Base-by-base conservation (phyloP, 805 yeast species). In the Suhomyces pyralidae region DNA sequence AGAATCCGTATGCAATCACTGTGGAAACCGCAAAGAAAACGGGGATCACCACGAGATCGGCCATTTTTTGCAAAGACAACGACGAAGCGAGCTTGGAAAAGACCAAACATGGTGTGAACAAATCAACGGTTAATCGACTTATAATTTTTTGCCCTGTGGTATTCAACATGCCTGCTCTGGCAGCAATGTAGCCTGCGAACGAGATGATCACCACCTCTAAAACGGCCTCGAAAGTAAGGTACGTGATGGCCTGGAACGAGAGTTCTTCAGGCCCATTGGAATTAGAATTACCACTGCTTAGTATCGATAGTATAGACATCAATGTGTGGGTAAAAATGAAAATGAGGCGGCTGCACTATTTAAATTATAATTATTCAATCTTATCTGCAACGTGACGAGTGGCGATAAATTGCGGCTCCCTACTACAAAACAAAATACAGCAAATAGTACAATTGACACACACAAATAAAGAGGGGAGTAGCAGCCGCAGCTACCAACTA, bases 41-140 rank as follows among this genome's bases (percentile, higher is more conserved):
- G 10, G 99, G 99, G 54, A 93, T 90, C 48, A 92, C 74, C 45
- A 89, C 80, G 47, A 93, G 81, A 63, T 93, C 97, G 40, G 85
- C 64, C 62, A 94, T 79, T 63, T 90, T 92, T 58, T 84, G 78
- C 55, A 92, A 69, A 5, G 94, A 85, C 46, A 94, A 72, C 17
- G 83, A 78, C 6, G 83, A 77, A 17, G 84, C 86, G 51, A 82
- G 75, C 67, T 94, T 94, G 58, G 90, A 81, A 70, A 93, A 94
- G 61, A 93, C 91, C 76, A 93, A 82, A 60, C 97, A 92, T 7
- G 99, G 98, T 19, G 98, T 94, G 76, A 94, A 93, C 49, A 93
- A 73, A 70, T 90, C 93, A 36, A 94, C 97, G 64, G 93, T 93
- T 50, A 93, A 77, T 52, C 79, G 74, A 4, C 94, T 85, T 19